Evolutionary conservation across 306 rosid genomes (phyloP).

Genomic region (Spatholobus suberectus): DNA sequence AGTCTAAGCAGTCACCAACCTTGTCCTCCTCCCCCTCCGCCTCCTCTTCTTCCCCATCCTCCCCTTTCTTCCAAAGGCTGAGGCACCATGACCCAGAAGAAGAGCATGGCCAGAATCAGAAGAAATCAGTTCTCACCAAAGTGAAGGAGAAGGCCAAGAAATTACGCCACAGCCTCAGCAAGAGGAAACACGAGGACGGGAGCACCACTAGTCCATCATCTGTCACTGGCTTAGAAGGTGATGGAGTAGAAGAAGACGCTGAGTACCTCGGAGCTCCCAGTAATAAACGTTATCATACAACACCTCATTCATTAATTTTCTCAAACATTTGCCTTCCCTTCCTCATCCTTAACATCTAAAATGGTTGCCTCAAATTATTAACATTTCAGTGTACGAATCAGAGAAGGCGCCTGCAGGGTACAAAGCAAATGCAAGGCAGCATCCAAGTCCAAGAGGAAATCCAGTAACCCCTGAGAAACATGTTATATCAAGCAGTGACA

Average conservation of each 20-base stretch:
- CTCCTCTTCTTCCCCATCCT: conserved; percentile 9
- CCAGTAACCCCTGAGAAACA: conserved; percentile 60
- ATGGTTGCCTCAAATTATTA: background rate
- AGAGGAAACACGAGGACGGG: conserved; percentile 67
- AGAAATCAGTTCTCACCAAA: conserved; percentile 88
- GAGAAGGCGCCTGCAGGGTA: conserved; percentile 60
- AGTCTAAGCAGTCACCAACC: conserved; percentile 44
- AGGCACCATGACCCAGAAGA: conserved; percentile 63
- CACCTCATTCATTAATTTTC: background rate
- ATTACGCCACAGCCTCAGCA: conserved; percentile 75
- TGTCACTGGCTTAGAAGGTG: conserved; percentile 46
- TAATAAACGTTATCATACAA: conserved; percentile 34
- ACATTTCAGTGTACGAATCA: conserved; percentile 71
- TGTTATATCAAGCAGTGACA: conserved; percentile 46
- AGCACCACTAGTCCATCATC: conserved; percentile 50
- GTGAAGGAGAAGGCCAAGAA: conserved; percentile 94
- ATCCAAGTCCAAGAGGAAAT: conserved; percentile 52
- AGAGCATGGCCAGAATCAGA: conserved; percentile 66
- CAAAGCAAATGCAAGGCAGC: conserved; percentile 55
- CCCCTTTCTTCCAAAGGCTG: conserved; percentile 44
- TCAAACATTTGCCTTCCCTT: background rate
- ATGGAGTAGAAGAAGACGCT: conserved; percentile 54
- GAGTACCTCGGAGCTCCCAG: conserved; percentile 86
- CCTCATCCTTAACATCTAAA: background rate
- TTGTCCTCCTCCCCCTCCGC: conserved; percentile 26